A percentile compares a stretch with the other conserved stretches of the same genome.
Conservation (phyloP, 768 basidiomycete species). For the Boletus subcaerulescens region DNA sequence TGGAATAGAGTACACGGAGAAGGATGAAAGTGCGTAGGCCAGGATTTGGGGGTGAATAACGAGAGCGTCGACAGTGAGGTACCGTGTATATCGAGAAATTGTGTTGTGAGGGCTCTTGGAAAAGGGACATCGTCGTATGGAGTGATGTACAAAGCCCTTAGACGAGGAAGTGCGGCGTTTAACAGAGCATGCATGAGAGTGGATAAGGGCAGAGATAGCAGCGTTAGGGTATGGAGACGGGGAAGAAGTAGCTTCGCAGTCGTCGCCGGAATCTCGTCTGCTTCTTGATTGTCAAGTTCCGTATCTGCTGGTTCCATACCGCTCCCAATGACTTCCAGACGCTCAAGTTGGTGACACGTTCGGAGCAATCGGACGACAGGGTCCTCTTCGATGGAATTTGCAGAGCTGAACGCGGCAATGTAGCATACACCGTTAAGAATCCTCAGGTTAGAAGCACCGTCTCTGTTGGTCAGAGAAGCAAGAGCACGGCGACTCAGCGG, state of each 20-base stretch:
- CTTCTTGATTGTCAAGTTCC: slow-evolving; percentile 30
- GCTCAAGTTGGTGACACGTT: slow-evolving; percentile 54
- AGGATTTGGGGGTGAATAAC: slow-evolving; percentile 66
- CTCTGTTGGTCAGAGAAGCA: slow-evolving; percentile 48
- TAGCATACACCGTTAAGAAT: slow-evolving; percentile 57
- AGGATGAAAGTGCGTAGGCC: slow-evolving; percentile 58
- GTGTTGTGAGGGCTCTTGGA: slow-evolving; percentile 53
- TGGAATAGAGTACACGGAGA: slow-evolving; percentile 48
- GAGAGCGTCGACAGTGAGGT: slow-evolving; percentile 54
- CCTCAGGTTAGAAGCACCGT: slow-evolving; percentile 48
- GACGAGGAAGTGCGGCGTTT: slow-evolving; percentile 54
- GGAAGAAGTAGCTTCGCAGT: slow-evolving; percentile 49
- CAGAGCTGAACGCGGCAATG: slow-evolving; percentile 31
- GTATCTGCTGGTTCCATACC: slow-evolving; percentile 55
- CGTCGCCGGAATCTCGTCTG: slow-evolving; percentile 21
- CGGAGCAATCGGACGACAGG: slow-evolving; percentile 57
- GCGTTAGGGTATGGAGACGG: slow-evolving; percentile 53
- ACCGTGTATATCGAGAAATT: slow-evolving; percentile 62
- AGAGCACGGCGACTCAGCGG: slow-evolving; percentile 60
- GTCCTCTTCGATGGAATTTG: slow-evolving; percentile 39
- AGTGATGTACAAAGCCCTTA: slow-evolving; percentile 65
- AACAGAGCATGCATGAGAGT: slow-evolving; percentile 61
- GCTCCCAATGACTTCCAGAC: slow-evolving; percentile 59
- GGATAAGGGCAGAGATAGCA: slow-evolving; percentile 67
- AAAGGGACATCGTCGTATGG: slow-evolving; percentile 69